phyloP scores from a whole-genome alignment of 176 grass and related monocot genomes.

The Triticum aestivum region DNA sequence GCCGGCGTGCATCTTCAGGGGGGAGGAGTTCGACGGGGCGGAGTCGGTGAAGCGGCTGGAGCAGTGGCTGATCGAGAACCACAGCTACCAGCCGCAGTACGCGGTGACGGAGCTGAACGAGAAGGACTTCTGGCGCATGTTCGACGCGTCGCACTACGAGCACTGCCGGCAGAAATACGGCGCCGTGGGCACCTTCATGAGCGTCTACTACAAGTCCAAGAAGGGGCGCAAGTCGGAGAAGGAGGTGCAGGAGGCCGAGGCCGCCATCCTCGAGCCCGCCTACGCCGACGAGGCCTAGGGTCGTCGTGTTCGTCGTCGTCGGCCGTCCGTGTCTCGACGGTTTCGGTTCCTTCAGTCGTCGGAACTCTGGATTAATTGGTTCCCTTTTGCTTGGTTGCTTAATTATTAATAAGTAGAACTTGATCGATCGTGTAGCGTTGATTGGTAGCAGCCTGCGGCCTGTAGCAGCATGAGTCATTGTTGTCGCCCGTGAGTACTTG shows the following conservation, averaged over 20 bases:
- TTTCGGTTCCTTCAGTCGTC: neutral
- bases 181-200: conserved; percentile 86
- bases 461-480: too few species aligned
- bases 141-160: conserved; percentile 89
- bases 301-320: neutral
- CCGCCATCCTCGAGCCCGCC: conserved; percentile 81
- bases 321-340: too few species aligned
- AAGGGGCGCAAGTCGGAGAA: conserved; percentile 99
- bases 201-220: conserved; percentile 95
- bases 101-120: conserved; percentile 84
- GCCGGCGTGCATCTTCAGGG: conserved; percentile 57
- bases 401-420: neutral
- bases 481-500: too few species aligned
- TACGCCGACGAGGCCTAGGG: conserved; percentile 65
- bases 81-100: conserved; percentile 97
- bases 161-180: conserved; percentile 76
- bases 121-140: conserved; percentile 99
- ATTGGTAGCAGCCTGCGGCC: too few species aligned
- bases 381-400: too few species aligned
- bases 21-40: conserved; percentile 69
- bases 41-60: conserved; percentile 69
- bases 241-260: conserved; percentile 96
- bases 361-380: too few species aligned
- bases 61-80: conserved; percentile 92
- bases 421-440: neutral